Evolutionary conservation across 257 asterid species (phyloP).

Genomic region (Nicotiana tabacum): DNA sequence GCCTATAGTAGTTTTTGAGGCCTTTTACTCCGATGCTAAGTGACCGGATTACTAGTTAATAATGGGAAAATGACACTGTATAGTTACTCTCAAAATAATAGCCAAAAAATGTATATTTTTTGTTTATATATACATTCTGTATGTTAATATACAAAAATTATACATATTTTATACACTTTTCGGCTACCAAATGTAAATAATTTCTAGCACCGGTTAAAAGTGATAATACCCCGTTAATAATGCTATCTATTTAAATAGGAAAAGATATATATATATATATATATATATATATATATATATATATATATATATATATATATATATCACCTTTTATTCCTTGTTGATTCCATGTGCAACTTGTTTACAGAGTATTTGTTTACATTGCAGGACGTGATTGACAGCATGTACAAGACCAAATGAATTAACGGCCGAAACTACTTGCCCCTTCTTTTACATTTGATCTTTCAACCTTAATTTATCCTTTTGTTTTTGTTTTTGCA

Average conservation of each 20-base stretch:
- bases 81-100: too few species aligned
- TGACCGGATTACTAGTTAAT: not conserved
- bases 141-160: too few species aligned
- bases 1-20: too few species aligned
- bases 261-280: too few species aligned
- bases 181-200: too few species aligned
- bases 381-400: conserved; percentile 7
- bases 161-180: too few species aligned
- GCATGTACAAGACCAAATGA: conserved; percentile 16
- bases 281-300: not conserved
- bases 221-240: too few species aligned
- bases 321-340: not conserved
- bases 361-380: not conserved
- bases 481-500: not conserved
- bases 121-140: too few species aligned
- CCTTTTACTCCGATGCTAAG: not conserved
- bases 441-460: not conserved
- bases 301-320: not conserved
- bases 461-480: not conserved
- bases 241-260: too few species aligned
- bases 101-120: too few species aligned
- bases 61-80: too few species aligned
- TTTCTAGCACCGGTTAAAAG: too few species aligned
- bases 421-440: not conserved
- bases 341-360: not conserved